A percentile compares a stretch with the other conserved stretches of the same genome.
phyloP scores from a whole-genome alignment of 2,329 filamentous ascomycete genomes.

The Nothomitra cinnamomea region DNA sequence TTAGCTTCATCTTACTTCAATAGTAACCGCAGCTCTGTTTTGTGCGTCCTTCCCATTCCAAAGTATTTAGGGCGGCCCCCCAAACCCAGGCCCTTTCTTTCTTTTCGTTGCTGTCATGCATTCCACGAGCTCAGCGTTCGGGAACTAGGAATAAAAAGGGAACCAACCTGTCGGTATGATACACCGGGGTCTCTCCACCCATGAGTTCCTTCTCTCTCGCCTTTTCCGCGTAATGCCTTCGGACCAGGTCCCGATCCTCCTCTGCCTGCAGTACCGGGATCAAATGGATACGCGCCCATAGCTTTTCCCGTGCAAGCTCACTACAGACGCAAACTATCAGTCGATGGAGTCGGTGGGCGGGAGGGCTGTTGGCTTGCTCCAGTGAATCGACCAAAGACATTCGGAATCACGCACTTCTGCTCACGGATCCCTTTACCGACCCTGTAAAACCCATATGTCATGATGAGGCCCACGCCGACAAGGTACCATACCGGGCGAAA shows the following conservation, averaged over 20 bases:
- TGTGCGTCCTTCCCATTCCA: too few relatives aligned
- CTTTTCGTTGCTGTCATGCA: slow-evolving; percentile 1
- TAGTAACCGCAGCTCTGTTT: not conserved
- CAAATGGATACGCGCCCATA: slow-evolving; percentile 92
- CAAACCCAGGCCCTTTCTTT: not conserved
- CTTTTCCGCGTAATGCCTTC: slow-evolving; percentile 72
- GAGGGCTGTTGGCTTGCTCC: not conserved
- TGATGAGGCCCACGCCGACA: slow-evolving; percentile 56
- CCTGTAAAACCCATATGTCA: slow-evolving; percentile 85
- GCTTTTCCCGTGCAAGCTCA: slow-evolving; percentile 90
- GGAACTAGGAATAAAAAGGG: slow-evolving; percentile 5
- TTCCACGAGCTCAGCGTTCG: not conserved
- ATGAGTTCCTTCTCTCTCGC: slow-evolving; percentile 79
- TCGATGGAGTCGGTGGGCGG: not conserved
- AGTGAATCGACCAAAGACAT: not conserved
- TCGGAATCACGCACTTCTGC: slow-evolving; percentile 52
- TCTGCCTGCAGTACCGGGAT: slow-evolving; percentile 90
- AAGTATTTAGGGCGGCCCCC: too few relatives aligned
- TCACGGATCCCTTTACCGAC: slow-evolving; percentile 70
- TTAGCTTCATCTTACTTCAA: slow-evolving; percentile 4
- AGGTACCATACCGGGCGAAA: slow-evolving; percentile 74
- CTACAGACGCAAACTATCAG: slow-evolving; percentile 28
- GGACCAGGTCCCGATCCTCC: slow-evolving; percentile 87
- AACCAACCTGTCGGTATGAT: slow-evolving; percentile 71
- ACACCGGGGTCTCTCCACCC: slow-evolving; percentile 68